Evolutionary conservation across 805 yeast genomes (phyloP).

Genomic region (Naumovozyma baii): DNA sequence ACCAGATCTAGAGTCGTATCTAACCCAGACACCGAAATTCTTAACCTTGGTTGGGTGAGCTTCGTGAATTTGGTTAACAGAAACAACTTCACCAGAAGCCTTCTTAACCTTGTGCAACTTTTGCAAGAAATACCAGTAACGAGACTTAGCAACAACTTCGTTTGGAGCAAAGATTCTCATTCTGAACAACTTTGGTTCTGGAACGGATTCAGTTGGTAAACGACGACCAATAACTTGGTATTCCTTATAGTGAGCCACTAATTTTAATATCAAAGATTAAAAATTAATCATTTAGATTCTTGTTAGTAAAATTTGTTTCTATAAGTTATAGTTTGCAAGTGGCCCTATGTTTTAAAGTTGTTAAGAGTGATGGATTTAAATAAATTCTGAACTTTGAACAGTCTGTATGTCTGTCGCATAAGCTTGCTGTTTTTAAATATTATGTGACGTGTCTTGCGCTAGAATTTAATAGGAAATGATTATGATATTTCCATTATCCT

Average conservation of each 20-base stretch:
- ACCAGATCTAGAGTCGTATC: conserved; percentile 99
- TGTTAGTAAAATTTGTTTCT: too few species aligned
- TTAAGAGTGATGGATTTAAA: too few species aligned
- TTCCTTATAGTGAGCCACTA: conserved; percentile 95
- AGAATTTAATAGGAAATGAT: too few species aligned
- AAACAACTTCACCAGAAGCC: conserved; percentile 98
- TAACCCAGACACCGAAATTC: conserved; percentile 99
- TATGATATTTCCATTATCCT: too few species aligned
- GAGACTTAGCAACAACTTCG: conserved; percentile 98
- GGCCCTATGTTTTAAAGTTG: too few species aligned
- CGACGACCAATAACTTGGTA: conserved; percentile 99
- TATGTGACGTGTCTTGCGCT: too few species aligned
- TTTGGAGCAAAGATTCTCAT: conserved; percentile 99
- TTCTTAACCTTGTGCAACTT: conserved; percentile 98
- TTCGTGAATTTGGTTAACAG: conserved; percentile 86
- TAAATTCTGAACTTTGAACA: too few species aligned
- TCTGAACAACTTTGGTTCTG: conserved; percentile 99
- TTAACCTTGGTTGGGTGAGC: conserved; percentile 97
- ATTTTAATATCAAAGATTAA: conserved; percentile 1
- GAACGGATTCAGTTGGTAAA: conserved; percentile 97
- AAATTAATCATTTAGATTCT: not conserved
- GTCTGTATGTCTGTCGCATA: too few species aligned
- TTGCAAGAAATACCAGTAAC: conserved; percentile 99
- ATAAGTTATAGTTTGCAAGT: too few species aligned
- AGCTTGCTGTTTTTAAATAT: too few species aligned